Base-by-base conservation (phyloP, 2,329 filamentous ascomycete species). In the Tolypocladium endophyticum region DNA sequence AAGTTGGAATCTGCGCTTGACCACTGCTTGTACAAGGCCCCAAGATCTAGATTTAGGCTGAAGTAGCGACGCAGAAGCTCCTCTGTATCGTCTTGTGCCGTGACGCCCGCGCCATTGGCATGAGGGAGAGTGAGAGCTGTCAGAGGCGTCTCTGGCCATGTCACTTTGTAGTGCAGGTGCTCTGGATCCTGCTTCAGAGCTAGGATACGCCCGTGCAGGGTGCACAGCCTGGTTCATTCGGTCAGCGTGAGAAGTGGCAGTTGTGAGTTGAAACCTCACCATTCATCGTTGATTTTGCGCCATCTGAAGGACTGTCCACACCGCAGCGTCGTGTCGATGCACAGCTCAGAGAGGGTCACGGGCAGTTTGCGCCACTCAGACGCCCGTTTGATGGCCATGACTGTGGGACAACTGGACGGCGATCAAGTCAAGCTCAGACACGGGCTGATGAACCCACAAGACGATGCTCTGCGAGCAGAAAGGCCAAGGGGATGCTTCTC, bases 271-370 rank as follows among this genome's bases (percentile, higher is more conserved):
- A 28, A 28, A 53, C 68, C 72, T 64, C 67, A 89, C 94, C 94
- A 99, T 79, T 93, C 88, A 71, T 92, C 86, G 52, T 86, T 82
- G 56, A 90, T 84, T 70, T 92, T 92, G 62, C 87, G 88, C 94
- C 94, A 99, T 77, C 93, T 87, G 68, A 99, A 99, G 0, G 93
- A 96, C 73, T 99, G 94, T 4, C 94, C 94, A 72, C 94, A 99
- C 63, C 93, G 87, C 39, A 99, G 78, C 0, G 92, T 96, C 0
- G 93, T 99, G 68, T 96, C 91, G 65, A 99, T 92, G 71, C 91
- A 97, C 4, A 99, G 83, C 71, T 99, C 94, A 4, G 87, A 84
- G 39, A 96, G 76, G 62, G 81, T 89, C 47, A 97, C 78, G 30
- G 94, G 92, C 65, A 99, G 77, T 76, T 90, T 95, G 64, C 85